Evolutionary conservation across 2,329 filamentous ascomycete genomes (phyloP).

Genomic region (Phaeosphaeria sp.): DNA sequence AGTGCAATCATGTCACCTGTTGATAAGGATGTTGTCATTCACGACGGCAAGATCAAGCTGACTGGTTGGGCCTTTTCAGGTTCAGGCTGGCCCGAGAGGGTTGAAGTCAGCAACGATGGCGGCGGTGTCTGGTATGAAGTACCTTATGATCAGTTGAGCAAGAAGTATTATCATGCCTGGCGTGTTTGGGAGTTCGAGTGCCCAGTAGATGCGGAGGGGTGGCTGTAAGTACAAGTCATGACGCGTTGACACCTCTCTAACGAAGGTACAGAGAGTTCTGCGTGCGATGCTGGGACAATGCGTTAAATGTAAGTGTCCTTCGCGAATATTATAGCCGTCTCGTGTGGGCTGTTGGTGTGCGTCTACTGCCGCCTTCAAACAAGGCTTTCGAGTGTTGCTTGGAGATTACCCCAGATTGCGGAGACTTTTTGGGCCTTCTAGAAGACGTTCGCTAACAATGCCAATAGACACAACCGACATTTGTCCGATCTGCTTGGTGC

Average conservation of each 20-base stretch:
- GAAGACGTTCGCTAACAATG: conserved; percentile 16
- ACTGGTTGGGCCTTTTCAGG: conserved; percentile 56
- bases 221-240: conserved; percentile 36
- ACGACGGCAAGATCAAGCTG: conserved; percentile 64
- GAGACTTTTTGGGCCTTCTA: conserved; percentile 2
- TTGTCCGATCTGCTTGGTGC: conserved; percentile 52
- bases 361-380: neutral
- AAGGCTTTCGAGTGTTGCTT: neutral
- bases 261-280: conserved; percentile 44
- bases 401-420: conserved; percentile 3
- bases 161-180: conserved; percentile 70
- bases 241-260: neutral
- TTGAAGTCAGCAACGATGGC: conserved; percentile 69
- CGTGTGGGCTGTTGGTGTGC: neutral
- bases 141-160: conserved; percentile 64
- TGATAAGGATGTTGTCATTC: conserved; percentile 66
- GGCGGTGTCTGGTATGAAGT: conserved; percentile 70
- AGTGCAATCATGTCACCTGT: conserved; percentile 70
- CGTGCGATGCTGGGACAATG: conserved; percentile 54
- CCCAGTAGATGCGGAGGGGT: conserved; percentile 61
- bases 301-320: conserved; percentile 46
- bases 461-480: conserved; percentile 51
- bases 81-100: conserved; percentile 61
- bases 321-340: conserved; percentile 21
- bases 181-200: conserved; percentile 68